Evolutionary conservation across 2,329 filamentous ascomycete species (phyloP).

Genomic region (Nannizziopsis barbatae): DNA sequence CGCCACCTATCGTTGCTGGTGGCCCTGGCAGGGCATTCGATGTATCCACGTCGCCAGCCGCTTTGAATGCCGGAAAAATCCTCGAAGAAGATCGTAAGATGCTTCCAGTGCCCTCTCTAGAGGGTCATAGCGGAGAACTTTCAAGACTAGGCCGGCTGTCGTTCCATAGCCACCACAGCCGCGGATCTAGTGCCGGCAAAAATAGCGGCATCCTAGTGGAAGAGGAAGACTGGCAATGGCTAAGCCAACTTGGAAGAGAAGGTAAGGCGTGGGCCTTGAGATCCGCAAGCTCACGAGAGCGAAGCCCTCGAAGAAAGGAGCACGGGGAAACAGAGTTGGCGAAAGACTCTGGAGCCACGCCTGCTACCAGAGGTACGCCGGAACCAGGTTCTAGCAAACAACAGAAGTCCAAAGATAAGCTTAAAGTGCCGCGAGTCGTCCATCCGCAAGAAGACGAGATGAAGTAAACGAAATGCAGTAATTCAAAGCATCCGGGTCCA

Average conservation of each 20-base stretch:
- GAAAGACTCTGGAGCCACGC: background rate
- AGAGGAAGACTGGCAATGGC: slow-evolving; percentile 21
- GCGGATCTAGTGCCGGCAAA: slow-evolving; percentile 15
- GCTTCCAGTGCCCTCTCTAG: slow-evolving; percentile 10
- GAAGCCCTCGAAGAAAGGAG: slow-evolving; percentile 7
- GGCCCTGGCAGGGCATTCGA: slow-evolving; percentile 18
- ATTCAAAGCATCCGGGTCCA: too few relatives aligned
- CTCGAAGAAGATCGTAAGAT: slow-evolving; percentile 1
- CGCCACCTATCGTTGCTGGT: slow-evolving; percentile 14
- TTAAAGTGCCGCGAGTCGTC: too few relatives aligned
- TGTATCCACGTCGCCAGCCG: slow-evolving; percentile 15
- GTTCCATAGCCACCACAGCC: slow-evolving; percentile 5
- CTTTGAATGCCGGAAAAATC: slow-evolving; percentile 11
- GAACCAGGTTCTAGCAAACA: background rate
- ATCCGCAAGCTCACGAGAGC: slow-evolving; percentile 12
- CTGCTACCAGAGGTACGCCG: background rate
- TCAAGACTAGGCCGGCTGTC: slow-evolving; percentile 8
- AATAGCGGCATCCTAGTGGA: slow-evolving; percentile 19
- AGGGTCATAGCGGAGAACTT: background rate
- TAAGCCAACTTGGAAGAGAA: slow-evolving; percentile 18
- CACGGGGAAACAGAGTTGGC: slow-evolving; percentile 1
- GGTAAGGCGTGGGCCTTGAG: slow-evolving; percentile 18
- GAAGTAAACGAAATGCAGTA: too few relatives aligned
- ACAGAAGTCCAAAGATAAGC: too few relatives aligned
- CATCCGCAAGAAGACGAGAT: too few relatives aligned